Percentiles rank a stretch among this genome's conserved stretches.
These are phyloP conservation scores for Vitis rotundifolia DNA, from an alignment of 164 flowering plant genomes.

Conservation along the genomic window DNA sequence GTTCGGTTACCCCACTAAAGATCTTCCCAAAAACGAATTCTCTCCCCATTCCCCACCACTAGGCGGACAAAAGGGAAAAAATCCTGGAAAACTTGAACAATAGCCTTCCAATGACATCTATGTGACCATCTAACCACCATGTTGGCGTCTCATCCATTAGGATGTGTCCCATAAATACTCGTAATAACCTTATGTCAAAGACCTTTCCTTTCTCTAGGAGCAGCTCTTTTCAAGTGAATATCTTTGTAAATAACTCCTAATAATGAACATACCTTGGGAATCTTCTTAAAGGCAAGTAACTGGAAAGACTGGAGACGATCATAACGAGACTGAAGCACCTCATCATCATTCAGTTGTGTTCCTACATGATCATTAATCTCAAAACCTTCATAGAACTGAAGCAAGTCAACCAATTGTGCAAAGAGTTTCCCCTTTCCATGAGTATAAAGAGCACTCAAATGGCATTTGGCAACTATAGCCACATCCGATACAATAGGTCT, in stretches of 20 bases:
- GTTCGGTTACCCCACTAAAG: too few relatives aligned
- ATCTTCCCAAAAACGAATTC: too few relatives aligned
- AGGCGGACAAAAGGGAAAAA: too few relatives aligned
- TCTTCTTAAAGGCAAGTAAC: slow-evolving; percentile 80
- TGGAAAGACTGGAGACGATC: slow-evolving; percentile 85
- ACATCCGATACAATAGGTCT: slow-evolving; percentile 91
- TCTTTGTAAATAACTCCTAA: background rate
- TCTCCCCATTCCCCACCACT: too few relatives aligned
- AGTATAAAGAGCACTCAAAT: slow-evolving; percentile 79
- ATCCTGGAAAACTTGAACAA: too few relatives aligned
- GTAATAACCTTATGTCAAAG: too few relatives aligned
- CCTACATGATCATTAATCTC: slow-evolving; percentile 92
- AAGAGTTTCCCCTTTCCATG: slow-evolving; percentile 92
- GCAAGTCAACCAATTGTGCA: slow-evolving; percentile 88
- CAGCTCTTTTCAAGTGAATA: background rate
- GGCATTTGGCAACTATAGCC: slow-evolving; percentile 93
- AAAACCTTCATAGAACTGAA: slow-evolving; percentile 93
- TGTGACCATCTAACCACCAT: too few relatives aligned
- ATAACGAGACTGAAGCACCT: slow-evolving; percentile 85
- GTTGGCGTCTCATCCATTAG: too few relatives aligned
- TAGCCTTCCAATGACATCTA: too few relatives aligned
- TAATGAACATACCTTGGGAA: slow-evolving; percentile 72
- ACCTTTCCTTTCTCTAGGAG: too few relatives aligned
- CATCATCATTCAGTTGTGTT: slow-evolving; percentile 84
- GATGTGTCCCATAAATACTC: too few relatives aligned